phyloP scores from a whole-genome alignment of 495 filamentous ascomycete genomes.

The Penicillium diatomitis region DNA sequence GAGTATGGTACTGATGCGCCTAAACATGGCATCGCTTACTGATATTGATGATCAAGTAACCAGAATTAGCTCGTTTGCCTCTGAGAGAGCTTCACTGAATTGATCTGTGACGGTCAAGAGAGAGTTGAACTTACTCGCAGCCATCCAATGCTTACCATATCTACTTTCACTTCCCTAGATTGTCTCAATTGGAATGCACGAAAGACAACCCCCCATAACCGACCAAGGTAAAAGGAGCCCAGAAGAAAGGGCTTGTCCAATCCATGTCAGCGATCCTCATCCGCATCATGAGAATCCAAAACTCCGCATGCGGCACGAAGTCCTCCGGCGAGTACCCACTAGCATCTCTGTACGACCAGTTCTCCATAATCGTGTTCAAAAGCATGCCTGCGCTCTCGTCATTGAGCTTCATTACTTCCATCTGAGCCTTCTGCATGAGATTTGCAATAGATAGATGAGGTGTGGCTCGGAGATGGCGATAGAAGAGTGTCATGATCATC shows the following conservation, averaged over 20 bases:
- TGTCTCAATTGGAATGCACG: constrained; percentile 12
- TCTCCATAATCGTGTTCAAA: constrained; percentile 14
- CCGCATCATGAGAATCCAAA: constrained; percentile 10
- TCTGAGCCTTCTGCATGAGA: constrained; percentile 11
- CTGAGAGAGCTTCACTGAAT: no score
- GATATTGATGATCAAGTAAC: no score
- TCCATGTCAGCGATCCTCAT: constrained; percentile 19
- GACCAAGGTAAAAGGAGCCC: constrained; percentile 20
- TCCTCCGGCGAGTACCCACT: constrained; percentile 6
- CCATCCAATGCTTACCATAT: neutral
- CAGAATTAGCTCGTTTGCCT: no score
- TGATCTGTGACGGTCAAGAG: no score
- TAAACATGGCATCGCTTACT: no score
- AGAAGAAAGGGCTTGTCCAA: constrained; percentile 20
- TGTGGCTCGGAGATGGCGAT: constrained; percentile 12
- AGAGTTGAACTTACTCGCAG: neutral
- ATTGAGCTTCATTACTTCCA: constrained; percentile 17
- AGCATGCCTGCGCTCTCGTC: constrained; percentile 9
- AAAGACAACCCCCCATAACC: constrained; percentile 22
- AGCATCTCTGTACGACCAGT: constrained; percentile 2
- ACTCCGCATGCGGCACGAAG: constrained; percentile 17
- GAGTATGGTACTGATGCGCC: no score
- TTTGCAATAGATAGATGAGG: constrained; percentile 10
- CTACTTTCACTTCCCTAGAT: neutral
- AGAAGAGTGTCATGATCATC: constrained; percentile 25